Evolutionary conservation across 2,329 filamentous ascomycete genomes (phyloP).

Genomic region (Claviceps sp.): DNA sequence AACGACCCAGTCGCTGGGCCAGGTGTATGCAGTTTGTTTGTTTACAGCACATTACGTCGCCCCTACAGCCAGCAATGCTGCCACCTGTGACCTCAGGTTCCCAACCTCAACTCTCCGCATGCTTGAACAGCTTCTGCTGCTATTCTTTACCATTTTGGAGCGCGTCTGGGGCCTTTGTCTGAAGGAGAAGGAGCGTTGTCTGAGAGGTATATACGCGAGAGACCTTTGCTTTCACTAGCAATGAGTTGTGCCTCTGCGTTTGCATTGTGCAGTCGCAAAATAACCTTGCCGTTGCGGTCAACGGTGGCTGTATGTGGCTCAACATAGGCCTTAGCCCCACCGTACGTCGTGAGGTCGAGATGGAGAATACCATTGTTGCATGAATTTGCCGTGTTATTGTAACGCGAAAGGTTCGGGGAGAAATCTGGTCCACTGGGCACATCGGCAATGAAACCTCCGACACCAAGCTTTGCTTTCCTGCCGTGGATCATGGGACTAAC

Average conservation of each 20-base stretch:
- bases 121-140: no score
- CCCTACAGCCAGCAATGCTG: neutral
- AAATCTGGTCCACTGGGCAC: slow-evolving; percentile 26
- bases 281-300: slow-evolving; percentile 36
- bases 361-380: slow-evolving; percentile 22
- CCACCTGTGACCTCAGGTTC: neutral
- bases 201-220: slow-evolving; percentile 19
- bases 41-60: neutral
- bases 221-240: slow-evolving; percentile 30
- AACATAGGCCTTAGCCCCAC: slow-evolving; percentile 43
- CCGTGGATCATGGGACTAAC: slow-evolving; percentile 28
- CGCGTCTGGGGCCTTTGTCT: no score
- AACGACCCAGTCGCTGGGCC: neutral
- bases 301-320: slow-evolving; percentile 29
- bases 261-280: slow-evolving; percentile 29
- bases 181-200: neutral
- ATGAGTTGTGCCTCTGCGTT: slow-evolving; percentile 27
- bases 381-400: slow-evolving; percentile 14
- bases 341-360: slow-evolving; percentile 33
- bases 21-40: slow-evolving; percentile 3
- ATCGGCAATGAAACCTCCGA: slow-evolving; percentile 40
- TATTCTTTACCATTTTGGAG: no score
- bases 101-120: no score
- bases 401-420: slow-evolving; percentile 10
- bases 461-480: slow-evolving; percentile 31